Evolutionary conservation across 2,329 filamentous ascomycete genomes (phyloP), one percentile per base, ranked within the genome.

Genomic region (Trichoderma polysporum): DNA sequence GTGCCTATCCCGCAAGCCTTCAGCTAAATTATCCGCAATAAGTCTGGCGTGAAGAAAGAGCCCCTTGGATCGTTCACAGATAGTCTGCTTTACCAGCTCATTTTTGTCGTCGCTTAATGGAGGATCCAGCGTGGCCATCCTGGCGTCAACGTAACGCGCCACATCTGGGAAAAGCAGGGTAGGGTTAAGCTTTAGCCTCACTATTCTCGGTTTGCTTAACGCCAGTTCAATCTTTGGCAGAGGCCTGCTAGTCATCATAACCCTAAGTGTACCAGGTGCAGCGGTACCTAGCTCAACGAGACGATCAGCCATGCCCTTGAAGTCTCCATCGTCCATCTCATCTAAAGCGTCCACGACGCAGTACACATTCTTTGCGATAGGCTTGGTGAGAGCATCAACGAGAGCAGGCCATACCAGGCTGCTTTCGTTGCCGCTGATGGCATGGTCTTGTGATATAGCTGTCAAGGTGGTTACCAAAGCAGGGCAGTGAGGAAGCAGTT

Each of bases 251-350:
- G 41, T 45, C 41, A 45, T 45, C 41, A 45, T 45, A 45, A 45
- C 41, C 41, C 41, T 45, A 19, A 45, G 9, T 22, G 1, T 45
- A 3, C n/a, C n/a, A 22, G 41, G 41, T 45, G 41, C n/a, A 15
- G n/a, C n/a, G n/a, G 39, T 45, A 2, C 41, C n/a, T 19, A 45
- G 9, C 41, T 45, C 41, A 22, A 45, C n/a, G 41, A 57, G 53
- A 2, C 53, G 53, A 27, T 17, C 13, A 22, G 33, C 15, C 53
- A 57, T 57, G 33, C 15, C 53, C 33, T 57, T 13, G 12, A 57
- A 57, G 10, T 57, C 53, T 9, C 33, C 53, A 39, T 57, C 53
- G 17, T 57, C 53, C 53, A 57, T 57, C 53, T 57, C 53, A 57
- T 57, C 53, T n/a, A 57, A 39, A 12, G 53, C 53, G 22, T 57